Evolutionary conservation across 2,329 filamentous ascomycete species (phyloP), one percentile per base, ranked within the genome.

Genomic region (Monilinia vaccinii-corymbosi): DNA sequence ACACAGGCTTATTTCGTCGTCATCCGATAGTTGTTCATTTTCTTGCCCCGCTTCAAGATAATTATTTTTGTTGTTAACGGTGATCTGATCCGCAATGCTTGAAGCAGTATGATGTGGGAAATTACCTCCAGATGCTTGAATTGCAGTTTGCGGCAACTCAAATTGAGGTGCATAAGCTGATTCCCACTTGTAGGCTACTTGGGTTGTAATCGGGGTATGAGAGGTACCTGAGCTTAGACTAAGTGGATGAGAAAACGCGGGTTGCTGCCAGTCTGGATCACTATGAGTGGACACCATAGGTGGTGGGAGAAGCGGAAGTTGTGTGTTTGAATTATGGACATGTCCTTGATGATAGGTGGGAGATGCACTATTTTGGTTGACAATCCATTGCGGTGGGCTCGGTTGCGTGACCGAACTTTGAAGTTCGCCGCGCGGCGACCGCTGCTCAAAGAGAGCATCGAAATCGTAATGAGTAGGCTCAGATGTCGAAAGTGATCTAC

Each of bases 11-110:
- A 56, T 49, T 46, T 40, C 38, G 8, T 59, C 62, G 45, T 59
- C 62, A 44, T 64, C 60, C 44, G 83, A 77, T 53, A 80, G 8
- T 32, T 36, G 36, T n/a, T 44, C 51, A 53, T 53, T 21, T 44
- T 7, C 18, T 13, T 18, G 18, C 9, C 11, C 13, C 8, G 8
- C 16, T 21, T 8, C 13, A 11, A 8, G 7, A 53, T 42, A 21
- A 31, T 23, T 32, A 9, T 32, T 53, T 7, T 42, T 21, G 16
- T 57, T 16, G 23, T 56, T 14, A 3, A 50, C n/a, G 5, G 23
- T 40, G 13, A 31, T 23, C 25, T 36, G 52, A 9, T 53, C 8
- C n/a, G 34, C 2, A 10, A 28, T 44, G 16, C 23, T 46, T 56
- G 40, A 11, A 16, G 8, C 7, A 23, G 23, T 8, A 16, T 23